Evolutionary conservation across 208 protist genomes (phyloP).

Genomic region (Leishmania guyanensis): DNA sequence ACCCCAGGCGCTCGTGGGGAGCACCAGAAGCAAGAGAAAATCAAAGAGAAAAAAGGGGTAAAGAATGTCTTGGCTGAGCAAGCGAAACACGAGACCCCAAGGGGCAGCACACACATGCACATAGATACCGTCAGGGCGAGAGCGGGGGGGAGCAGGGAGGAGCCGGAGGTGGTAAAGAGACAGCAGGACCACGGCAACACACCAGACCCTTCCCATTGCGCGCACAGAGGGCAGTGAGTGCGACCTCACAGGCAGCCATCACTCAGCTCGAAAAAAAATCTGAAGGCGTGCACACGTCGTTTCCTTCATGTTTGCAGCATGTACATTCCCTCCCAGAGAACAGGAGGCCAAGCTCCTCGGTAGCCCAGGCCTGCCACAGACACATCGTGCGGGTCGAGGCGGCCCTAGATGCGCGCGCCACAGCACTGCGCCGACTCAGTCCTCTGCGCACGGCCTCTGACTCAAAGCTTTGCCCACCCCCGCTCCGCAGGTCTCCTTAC

Average conservation of each 20-base stretch:
- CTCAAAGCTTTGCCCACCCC: neutral
- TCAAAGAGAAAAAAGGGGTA: too few species aligned
- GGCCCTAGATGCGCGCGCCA: neutral
- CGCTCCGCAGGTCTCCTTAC: neutral
- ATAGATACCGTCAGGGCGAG: neutral
- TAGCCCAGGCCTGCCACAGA: neutral
- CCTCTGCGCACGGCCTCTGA: neutral
- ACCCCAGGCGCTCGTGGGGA: too few species aligned
- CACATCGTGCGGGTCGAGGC: neutral
- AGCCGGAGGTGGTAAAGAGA: neutral
- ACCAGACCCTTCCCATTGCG: neutral
- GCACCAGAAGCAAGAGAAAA: too few species aligned
- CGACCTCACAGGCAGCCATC: neutral
- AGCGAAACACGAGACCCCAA: neutral
- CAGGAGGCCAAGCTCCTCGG: neutral
- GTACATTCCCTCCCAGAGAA: neutral
- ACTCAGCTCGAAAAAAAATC: neutral
- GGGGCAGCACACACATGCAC: neutral
- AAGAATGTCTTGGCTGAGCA: neutral
- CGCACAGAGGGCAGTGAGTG: neutral
- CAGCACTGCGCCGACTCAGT: neutral
- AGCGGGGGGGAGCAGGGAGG: neutral
- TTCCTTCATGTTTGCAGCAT: neutral
- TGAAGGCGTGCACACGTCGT: neutral
- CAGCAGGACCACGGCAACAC: neutral